Conservation (phyloP, 352 stramenopile genomes). For the Phytophthora nicotianae region DNA sequence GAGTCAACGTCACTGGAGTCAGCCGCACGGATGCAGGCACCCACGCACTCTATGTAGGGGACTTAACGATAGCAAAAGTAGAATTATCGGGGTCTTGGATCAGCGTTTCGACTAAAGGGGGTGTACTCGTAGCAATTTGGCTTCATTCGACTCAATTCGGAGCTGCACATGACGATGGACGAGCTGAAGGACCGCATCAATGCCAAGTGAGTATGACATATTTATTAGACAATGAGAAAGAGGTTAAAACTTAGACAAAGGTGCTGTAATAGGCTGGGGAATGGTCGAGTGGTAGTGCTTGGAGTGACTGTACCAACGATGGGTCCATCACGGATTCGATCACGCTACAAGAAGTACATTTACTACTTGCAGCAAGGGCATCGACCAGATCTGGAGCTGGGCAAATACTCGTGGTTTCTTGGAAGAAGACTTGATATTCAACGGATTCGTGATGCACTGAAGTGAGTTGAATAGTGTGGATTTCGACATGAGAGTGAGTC, state of each 20-base stretch:
- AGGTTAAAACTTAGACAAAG: neutral
- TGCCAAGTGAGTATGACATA: constrained; percentile 37
- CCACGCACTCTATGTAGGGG: constrained; percentile 80
- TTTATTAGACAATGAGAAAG: neutral
- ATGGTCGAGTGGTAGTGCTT: constrained; percentile 55
- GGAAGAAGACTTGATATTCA: constrained; percentile 65
- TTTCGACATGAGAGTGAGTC: neutral
- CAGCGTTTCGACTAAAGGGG: constrained; percentile 19
- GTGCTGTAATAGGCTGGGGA: constrained; percentile 35
- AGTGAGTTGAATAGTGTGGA: constrained; percentile 44
- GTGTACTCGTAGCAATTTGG: constrained; percentile 77
- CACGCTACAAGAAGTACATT: constrained; percentile 88
- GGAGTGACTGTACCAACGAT: constrained; percentile 38
- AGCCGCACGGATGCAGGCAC: constrained; percentile 86
- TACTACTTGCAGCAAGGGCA: constrained; percentile 90
- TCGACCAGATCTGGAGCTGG: constrained; percentile 66
- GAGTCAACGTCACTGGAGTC: constrained; percentile 83
- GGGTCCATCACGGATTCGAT: constrained; percentile 69
- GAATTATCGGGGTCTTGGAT: constrained; percentile 1
- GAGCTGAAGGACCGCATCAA: constrained; percentile 66
- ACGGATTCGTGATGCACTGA: constrained; percentile 66
- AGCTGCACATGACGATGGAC: constrained; percentile 43
- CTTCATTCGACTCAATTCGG: constrained; percentile 64
- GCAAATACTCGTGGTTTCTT: constrained; percentile 88
- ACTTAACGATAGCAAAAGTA: neutral